phyloP scores from a whole-genome alignment of 1,139 yeast genomes.

The Saccharomyces hybrid region DNA sequence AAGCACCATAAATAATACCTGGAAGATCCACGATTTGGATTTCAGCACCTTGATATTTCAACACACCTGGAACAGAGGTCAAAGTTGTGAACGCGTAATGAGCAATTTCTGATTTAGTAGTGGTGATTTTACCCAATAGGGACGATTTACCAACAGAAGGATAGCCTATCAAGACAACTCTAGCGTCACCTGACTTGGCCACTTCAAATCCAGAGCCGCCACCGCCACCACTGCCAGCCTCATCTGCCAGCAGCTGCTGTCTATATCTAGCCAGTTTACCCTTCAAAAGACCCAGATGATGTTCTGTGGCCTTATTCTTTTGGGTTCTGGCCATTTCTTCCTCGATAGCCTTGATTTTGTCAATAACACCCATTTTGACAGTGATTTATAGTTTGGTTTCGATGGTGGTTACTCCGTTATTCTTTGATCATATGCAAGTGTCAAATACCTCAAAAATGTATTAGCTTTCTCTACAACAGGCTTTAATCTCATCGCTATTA shows the following conservation, averaged over 20 bases:
- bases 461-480: neutral
- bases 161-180: conserved; percentile 91
- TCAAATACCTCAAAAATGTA: neutral
- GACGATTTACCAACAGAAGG: conserved; percentile 98
- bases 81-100: conserved; percentile 91
- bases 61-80: conserved; percentile 92
- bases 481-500: neutral
- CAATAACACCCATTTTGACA: conserved; percentile 36
- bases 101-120: conserved; percentile 91
- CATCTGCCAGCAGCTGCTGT: conserved; percentile 85
- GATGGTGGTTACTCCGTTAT: neutral
- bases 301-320: conserved; percentile 96
- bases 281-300: conserved; percentile 85
- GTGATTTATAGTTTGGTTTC: neutral
- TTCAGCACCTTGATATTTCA: conserved; percentile 93
- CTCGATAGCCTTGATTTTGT: conserved; percentile 83
- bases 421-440: neutral
- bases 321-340: conserved; percentile 93
- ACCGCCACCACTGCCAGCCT: conserved; percentile 61
- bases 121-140: conserved; percentile 75
- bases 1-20: conserved; percentile 93
- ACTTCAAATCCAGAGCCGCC: conserved; percentile 92
- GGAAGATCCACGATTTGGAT: conserved; percentile 95
- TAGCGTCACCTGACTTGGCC: conserved; percentile 90
- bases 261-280: conserved; percentile 94